Percentiles rank a stretch among this genome's conserved stretches.
Conservation (phyloP, 129 eudicot species). For the Escallonia herrerae region DNA sequence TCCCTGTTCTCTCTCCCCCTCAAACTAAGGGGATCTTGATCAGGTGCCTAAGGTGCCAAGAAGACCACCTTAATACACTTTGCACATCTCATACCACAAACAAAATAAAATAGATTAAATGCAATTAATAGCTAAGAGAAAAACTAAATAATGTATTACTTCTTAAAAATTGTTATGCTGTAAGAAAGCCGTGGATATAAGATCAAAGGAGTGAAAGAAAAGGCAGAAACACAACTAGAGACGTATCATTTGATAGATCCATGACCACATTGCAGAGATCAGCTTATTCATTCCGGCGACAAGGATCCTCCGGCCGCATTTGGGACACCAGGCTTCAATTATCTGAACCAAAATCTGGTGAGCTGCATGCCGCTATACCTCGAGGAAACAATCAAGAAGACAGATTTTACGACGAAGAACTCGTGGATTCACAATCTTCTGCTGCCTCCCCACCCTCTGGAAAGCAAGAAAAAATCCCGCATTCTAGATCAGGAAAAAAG, state of each 20-base stretch:
- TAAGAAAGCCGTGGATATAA: background rate
- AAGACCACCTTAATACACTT: background rate
- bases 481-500: conserved; percentile 22
- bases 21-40: background rate
- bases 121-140: background rate
- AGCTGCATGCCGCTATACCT: conserved; percentile 5
- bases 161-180: too few species aligned
- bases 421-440: background rate
- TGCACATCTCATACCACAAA: background rate
- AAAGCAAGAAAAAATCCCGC: background rate
- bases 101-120: background rate
- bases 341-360: conserved; percentile 14
- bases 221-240: background rate
- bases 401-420: background rate
- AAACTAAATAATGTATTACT: too few species aligned
- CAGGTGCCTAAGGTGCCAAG: too few species aligned
- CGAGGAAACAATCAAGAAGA: background rate
- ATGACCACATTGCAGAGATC: conserved; percentile 61
- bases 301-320: conserved; percentile 63
- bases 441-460: background rate
- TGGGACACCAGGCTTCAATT: conserved; percentile 31
- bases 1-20: background rate
- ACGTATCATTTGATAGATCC: conserved; percentile 1
- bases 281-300: conserved; percentile 53
- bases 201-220: background rate